phyloP scores from a whole-genome alignment of 2,329 filamentous ascomycete genomes.

The Arthrobotrys sphaeroides region DNA sequence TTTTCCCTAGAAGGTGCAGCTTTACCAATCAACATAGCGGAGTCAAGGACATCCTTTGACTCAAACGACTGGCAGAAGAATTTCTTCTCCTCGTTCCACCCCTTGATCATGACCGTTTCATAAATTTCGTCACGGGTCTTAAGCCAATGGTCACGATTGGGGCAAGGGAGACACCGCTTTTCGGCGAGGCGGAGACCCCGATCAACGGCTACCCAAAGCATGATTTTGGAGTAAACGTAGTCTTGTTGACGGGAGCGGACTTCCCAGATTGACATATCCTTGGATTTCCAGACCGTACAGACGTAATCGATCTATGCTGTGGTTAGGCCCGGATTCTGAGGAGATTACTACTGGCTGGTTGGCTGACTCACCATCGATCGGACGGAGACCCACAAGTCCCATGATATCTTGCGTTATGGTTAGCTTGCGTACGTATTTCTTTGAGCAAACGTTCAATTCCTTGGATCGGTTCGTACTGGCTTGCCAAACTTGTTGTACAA shows the following conservation, averaged over 20 bases:
- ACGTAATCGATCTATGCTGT: constrained; percentile 69
- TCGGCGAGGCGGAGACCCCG: constrained; percentile 77
- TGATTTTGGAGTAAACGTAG: constrained; percentile 82
- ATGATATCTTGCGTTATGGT: constrained; percentile 63
- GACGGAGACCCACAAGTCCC: constrained; percentile 78
- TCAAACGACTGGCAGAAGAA: constrained; percentile 82
- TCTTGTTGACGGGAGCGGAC: constrained; percentile 78
- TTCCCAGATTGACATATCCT: constrained; percentile 86
- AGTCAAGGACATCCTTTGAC: constrained; percentile 74
- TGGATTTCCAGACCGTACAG: constrained; percentile 71
- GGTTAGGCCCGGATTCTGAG: not conserved
- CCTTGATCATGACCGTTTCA: constrained; percentile 80
- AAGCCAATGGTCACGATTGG: constrained; percentile 74
- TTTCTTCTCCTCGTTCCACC: constrained; percentile 75
- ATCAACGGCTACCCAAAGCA: constrained; percentile 84
- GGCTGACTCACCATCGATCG: constrained; percentile 70
- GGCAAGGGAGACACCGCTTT: constrained; percentile 79
- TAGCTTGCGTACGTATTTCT: not conserved
- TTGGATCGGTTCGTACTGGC: constrained; percentile 64
- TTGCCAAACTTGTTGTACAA: constrained; percentile 82
- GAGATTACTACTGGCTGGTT: constrained; percentile 40
- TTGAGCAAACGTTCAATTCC: no score
- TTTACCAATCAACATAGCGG: constrained; percentile 59
- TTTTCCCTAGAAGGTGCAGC: no score
- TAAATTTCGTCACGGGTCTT: constrained; percentile 73